A percentile compares a stretch with the other conserved stretches of the same genome.
These are phyloP conservation scores for Solanum arcanum DNA, from an alignment of 257 asterid genomes.

Conservation along the genomic window DNA sequence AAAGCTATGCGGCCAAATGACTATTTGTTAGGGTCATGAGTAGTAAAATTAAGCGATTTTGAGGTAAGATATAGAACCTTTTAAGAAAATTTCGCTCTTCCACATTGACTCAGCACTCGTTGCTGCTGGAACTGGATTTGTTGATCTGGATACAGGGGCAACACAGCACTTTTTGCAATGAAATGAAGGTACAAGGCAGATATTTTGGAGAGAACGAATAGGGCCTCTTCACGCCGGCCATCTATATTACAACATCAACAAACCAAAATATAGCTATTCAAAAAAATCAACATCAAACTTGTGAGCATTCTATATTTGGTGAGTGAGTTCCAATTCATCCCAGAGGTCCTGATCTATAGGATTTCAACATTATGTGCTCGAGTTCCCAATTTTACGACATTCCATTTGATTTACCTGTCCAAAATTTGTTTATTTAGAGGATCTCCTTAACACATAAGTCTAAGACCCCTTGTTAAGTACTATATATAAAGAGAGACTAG, in stretches of 20 bases:
- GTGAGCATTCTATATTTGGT: neutral
- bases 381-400: neutral
- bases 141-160: slow-evolving; percentile 9
- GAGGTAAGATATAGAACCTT: no score
- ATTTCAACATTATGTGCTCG: neutral
- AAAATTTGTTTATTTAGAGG: neutral
- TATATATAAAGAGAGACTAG: no score
- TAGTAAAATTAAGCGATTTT: no score
- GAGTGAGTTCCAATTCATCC: neutral
- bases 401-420: no score
- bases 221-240: slow-evolving; percentile 26
- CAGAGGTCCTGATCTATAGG: neutral
- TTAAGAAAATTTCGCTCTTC: slow-evolving; percentile 16
- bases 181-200: slow-evolving; percentile 16
- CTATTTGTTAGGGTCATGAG: no score
- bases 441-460: no score
- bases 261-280: neutral
- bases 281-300: neutral
- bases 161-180: slow-evolving; percentile 5
- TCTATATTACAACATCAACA: slow-evolving; percentile 5
- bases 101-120: slow-evolving; percentile 13
- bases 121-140: slow-evolving; percentile 30
- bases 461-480: neutral
- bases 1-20: no score
- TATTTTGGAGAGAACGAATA: slow-evolving; percentile 16